Evolutionary conservation across 768 basidiomycete genomes (phyloP), one percentile per base, ranked within the genome.

Genomic region (Mrakia hoshinonis): DNA sequence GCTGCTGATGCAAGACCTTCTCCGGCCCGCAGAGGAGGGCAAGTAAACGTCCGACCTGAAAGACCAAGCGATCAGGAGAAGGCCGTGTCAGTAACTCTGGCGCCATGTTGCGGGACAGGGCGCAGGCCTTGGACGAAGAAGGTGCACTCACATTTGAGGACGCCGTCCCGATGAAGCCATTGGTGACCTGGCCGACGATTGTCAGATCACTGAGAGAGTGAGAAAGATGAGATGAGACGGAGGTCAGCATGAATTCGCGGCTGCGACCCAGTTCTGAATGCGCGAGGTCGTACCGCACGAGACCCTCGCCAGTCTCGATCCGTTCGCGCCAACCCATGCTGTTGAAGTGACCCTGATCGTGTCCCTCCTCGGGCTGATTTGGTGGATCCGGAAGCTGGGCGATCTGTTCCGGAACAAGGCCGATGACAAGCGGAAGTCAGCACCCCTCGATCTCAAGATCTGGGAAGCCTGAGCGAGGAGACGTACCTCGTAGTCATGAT

Each of bases 401-500:
- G 58, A 61, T 61, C 58, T 55, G 29, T 49, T n/a, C n/a, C 1
- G 34, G 20, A 55, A 2, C 26, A 11, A 24, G 52, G 5, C 13
- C 6, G 13, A 22, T 22, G 9, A 15, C 26, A 20, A 51, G 49
- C 49, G 20, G 34, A 55, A 2, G 51, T 13, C 22, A 26, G n/a
- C 4, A 22, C n/a, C 24, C 13, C n/a, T 11, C n/a, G 54, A 55
- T 47, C 46, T 47, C 54, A 24, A 22, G 20, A 31, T 31, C 26
- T 55, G 26, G 54, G 20, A 47, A 10, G 46, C 20, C 46, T 29
- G 13, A 9, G 54, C 9, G 5, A 18, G 15, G 13, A 10, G 34
- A 26, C 54, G n/a, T 26, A 55, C 54, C 54, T 61, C 58, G 11
- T 34, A 61, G 31, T 61, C 58, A 31, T 61, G 58, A 11, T 61